Conservation (phyloP, 768 basidiomycete species). For the Amanita pseudoporphyria region DNA sequence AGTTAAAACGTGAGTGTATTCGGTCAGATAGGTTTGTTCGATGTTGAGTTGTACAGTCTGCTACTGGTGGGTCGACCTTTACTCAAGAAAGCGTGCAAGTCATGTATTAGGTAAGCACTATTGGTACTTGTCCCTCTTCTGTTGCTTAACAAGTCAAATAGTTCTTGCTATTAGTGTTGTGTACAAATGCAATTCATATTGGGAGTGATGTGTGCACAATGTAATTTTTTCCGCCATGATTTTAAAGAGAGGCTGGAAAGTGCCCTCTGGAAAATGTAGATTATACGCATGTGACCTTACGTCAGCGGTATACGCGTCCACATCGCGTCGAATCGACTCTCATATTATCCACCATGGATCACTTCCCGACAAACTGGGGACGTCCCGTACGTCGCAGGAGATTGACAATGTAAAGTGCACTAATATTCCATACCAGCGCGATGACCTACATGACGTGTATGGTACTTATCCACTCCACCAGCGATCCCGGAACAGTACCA, state of each 20-base stretch:
- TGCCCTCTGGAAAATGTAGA: too few species aligned
- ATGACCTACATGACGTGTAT: conserved; percentile 68
- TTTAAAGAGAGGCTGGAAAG: too few species aligned
- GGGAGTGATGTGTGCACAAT: background rate
- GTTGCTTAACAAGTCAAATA: background rate
- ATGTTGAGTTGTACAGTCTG: background rate
- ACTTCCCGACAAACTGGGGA: conserved; percentile 81
- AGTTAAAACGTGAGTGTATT: conserved; percentile 7
- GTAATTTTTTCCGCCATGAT: too few species aligned
- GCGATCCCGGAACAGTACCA: conserved; percentile 37
- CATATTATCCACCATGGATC: conserved; percentile 66
- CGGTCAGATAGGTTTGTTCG: background rate
- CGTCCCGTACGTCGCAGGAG: conserved; percentile 43
- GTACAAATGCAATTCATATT: background rate
- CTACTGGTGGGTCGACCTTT: conserved; percentile 8
- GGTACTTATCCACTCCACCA: conserved; percentile 69
- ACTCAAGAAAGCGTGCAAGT: conserved; percentile 37
- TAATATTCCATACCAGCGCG: conserved; percentile 34
- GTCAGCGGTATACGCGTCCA: conserved; percentile 7
- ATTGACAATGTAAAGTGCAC: background rate
- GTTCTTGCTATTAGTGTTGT: background rate
- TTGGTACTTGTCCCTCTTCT: background rate
- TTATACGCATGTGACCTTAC: too few species aligned
- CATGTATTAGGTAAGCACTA: conserved; percentile 21
- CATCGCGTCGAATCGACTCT: too few species aligned